Evolutionary conservation across 139 green algal genomes (phyloP), one percentile per base, ranked within the genome.

Genomic region (Dunaliella sp.): DNA sequence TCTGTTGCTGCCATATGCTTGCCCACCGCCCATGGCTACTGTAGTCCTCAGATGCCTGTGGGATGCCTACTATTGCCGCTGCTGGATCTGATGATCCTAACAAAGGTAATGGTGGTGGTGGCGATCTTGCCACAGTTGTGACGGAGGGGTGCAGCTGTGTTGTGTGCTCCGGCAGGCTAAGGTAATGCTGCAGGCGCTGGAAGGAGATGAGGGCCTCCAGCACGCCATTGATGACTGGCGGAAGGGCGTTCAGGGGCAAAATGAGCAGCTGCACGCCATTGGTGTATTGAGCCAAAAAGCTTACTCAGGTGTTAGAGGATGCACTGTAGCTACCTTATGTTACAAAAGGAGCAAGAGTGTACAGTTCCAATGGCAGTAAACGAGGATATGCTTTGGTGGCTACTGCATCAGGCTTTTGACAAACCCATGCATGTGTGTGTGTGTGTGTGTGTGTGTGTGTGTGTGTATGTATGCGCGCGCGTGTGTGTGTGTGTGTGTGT

Each of bases 201-300:
- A 96, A 76, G 0, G 93, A 96, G 33, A 98, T 94, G 3, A 94
- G 0, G 0, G 93, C 95, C 75, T 98, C 95, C 33, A 97, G 91
- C 24, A 95, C 88, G 30, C 92, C 94, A 82, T 96, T 97, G 77
- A 98, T 88, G 35, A 97, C 94, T 93, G 95, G 98, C 7, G 96
- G 96, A 37, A 98, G 93, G 31, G 91, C 85, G 90, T 98, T 98
- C 72, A 98, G 92, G 12, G 96, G 95, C 3, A 33, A 81, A 77
- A 86, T 12, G 72, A 88, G 85, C 28, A 81, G 73, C 83, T 87
- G 83, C n/a, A 86, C 80, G n/a, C n/a, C n/a, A n/a, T n/a, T n/a
- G n/a, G n/a, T n/a, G n/a, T n/a, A n/a, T n/a, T n/a, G n/a, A n/a
- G n/a, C n/a, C n/a, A n/a, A n/a, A n/a, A n/a, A n/a, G n/a, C n/a